phyloP scores from a whole-genome alignment of 2,329 filamentous ascomycete genomes.

The Blastomyces emzantsi region DNA sequence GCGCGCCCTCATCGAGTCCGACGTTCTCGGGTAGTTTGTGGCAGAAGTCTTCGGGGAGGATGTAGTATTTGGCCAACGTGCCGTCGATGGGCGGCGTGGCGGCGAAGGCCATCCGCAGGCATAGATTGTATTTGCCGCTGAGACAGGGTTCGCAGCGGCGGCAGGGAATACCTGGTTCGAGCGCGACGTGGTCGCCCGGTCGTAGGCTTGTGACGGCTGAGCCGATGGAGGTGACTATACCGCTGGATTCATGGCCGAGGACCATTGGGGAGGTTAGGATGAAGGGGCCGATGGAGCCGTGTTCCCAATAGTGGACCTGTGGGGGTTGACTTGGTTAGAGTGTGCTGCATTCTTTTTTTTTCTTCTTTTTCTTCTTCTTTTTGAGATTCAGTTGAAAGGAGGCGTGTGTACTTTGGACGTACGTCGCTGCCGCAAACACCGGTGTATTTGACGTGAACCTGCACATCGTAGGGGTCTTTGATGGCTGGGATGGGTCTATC shows the following conservation, averaged over 20 bases:
- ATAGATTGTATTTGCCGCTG: conserved; percentile 63
- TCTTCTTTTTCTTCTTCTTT: neutral
- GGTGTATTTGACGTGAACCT: conserved; percentile 74
- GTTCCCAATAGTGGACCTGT: conserved; percentile 42
- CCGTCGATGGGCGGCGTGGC: conserved; percentile 91
- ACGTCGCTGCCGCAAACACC: conserved; percentile 85
- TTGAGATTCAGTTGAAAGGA: neutral
- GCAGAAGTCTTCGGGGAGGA: conserved; percentile 79
- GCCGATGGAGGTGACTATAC: conserved; percentile 60
- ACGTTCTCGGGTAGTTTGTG: conserved; percentile 76
- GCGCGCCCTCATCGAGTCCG: conserved; percentile 72
- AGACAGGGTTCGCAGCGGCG: conserved; percentile 57
- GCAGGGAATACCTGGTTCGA: conserved; percentile 60
- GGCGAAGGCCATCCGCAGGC: conserved; percentile 77
- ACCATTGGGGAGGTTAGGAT: conserved; percentile 41
- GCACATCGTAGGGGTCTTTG: conserved; percentile 60
- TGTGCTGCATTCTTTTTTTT: neutral
- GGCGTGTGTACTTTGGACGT: conserved; percentile 20
- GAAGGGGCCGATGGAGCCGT: conserved; percentile 38
- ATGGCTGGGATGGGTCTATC: conserved; percentile 65
- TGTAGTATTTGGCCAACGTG: conserved; percentile 79
- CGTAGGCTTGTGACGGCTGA: conserved; percentile 54
- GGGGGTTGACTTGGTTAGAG: neutral
- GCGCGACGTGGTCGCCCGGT: conserved; percentile 55
- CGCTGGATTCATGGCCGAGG: conserved; percentile 64